Evolutionary conservation across 805 yeast species (phyloP), one percentile per base, ranked within the genome.

Genomic region (Saccharomycodes ludwigii): DNA sequence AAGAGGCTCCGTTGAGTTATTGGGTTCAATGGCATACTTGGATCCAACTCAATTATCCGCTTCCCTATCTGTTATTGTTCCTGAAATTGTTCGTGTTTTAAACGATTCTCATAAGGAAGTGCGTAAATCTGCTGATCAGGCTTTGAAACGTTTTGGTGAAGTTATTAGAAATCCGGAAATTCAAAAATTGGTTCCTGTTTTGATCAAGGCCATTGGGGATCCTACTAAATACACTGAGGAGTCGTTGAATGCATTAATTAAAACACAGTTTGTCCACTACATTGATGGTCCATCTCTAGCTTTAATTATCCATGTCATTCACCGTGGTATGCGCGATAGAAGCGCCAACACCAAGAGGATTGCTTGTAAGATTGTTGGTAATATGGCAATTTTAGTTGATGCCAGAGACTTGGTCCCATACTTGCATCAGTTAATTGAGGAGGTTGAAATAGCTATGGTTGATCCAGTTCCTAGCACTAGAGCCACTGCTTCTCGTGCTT

Each of bases 241-340:
- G 9, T 96, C 97, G 0, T 61, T 91, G 35, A 94, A 85, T 46
- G 74, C 82, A 11, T 68, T 91, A 46, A 75, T 88, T 43, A 73
- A 73, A 44, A 91, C 98, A 0, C 93, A 88, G 44, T 91, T 91
- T 47, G 95, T 86, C 27, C 99, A 91, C 56, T 91, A 88, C 55
- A 88, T 91, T 42, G 99, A 91, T 59, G 95, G 96, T 14, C 97
- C 99, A 3, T 88, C 97, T 1, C 65, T 91, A 47, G 98, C 99
- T 0, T 67, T 91, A 46, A 84, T 91, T 34, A 83, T 86, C 39
- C 95, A 86, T 50, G 95, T 91, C 32, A 78, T 91, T 29, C 91
- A 84, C 52, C 73, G 98, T 55, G 99, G 97, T 60, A 75, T 91
- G 81, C 73, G 71, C 32, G 97, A 88, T 43, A 66, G 98, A 48